Evolutionary conservation across 139 green algal species (phyloP).

Genomic region (Chlorella vulgaris): DNA sequence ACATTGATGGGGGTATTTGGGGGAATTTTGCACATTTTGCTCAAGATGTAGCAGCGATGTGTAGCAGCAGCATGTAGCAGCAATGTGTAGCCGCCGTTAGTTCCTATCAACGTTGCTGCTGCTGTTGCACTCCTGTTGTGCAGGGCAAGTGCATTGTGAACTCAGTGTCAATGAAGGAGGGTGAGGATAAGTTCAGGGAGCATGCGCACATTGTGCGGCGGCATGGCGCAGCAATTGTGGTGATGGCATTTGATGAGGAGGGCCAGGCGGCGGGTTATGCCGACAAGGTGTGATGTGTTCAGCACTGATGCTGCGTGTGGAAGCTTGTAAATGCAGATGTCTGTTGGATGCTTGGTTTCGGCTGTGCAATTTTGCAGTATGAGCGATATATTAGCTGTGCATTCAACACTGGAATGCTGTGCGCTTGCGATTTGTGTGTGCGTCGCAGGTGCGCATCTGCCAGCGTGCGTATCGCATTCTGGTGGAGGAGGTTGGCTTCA

Average conservation of each 20-base stretch:
- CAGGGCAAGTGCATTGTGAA: conserved; percentile 99
- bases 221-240: conserved; percentile 94
- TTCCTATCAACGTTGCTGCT: too few species aligned
- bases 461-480: conserved; percentile 92
- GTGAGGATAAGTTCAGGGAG: conserved; percentile 90
- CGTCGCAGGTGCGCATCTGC: conserved; percentile 89
- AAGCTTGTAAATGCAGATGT: too few species aligned
- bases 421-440: not conserved
- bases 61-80: too few species aligned
- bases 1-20: too few species aligned
- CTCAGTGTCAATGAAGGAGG: conserved; percentile 98
- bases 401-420: not conserved
- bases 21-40: too few species aligned
- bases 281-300: conserved; percentile 71
- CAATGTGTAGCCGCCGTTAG: too few species aligned
- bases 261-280: conserved; percentile 77
- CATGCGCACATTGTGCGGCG: conserved; percentile 82
- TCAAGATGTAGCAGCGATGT: too few species aligned
- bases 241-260: conserved; percentile 99
- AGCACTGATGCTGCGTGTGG: too few species aligned
- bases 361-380: conserved; percentile 13
- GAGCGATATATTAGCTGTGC: too few species aligned
- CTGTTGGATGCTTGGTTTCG: too few species aligned
- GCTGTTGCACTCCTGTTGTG: too few species aligned
- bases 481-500: conserved; percentile 95